Conservation (phyloP, 2,329 filamentous ascomycete genomes). For the Sporothrix variecibatus region DNA sequence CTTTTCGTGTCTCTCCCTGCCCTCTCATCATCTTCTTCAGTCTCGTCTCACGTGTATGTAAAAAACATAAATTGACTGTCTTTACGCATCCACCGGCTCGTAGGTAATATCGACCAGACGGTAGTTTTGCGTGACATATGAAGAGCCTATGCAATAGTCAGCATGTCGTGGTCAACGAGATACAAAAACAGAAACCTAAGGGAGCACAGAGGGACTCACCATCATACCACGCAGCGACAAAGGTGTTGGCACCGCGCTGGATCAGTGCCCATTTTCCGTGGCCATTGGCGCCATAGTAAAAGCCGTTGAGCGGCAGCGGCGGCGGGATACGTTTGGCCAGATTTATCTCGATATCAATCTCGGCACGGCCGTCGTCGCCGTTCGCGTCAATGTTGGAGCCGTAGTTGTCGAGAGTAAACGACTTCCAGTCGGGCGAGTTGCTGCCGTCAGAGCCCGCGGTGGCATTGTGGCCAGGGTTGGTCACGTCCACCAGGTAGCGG, state of each 20-base stretch:
- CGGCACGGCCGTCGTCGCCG: constrained; percentile 31
- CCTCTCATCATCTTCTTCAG: neutral
- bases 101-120: constrained; percentile 40
- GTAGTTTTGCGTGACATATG: constrained; percentile 38
- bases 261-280: constrained; percentile 42
- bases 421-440: constrained; percentile 39
- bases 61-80: neutral
- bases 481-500: constrained; percentile 39
- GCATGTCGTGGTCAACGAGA: neutral
- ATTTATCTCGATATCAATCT: neutral
- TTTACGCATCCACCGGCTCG: constrained; percentile 30
- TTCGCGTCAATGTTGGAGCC: constrained; percentile 19
- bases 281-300: constrained; percentile 29
- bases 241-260: constrained; percentile 34
- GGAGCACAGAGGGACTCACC: constrained; percentile 35
- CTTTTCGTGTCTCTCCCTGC: neutral
- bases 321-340: neutral
- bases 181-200: neutral
- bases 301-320: neutral
- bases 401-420: constrained; percentile 38
- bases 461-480: constrained; percentile 35
- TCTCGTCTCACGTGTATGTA: neutral
- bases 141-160: constrained; percentile 30
- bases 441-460: constrained; percentile 29
- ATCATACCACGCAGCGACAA: constrained; percentile 43